A percentile compares a stretch with the other conserved stretches of the same genome.
phyloP scores from a whole-genome alignment of 768 basidiomycete genomes.

The Rhizopogon roseolus region DNA sequence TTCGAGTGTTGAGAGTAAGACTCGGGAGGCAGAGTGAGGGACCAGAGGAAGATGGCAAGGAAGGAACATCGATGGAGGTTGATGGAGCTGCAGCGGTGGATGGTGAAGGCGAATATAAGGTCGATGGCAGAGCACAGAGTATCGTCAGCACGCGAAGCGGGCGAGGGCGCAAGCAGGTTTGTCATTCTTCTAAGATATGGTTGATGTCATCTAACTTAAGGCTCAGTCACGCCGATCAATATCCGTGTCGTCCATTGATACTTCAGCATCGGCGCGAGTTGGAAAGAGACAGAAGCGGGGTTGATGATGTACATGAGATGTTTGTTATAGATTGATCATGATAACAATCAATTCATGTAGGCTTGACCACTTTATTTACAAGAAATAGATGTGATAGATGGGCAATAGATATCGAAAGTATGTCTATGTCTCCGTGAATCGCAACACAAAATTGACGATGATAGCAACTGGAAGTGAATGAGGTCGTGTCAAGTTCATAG shows the following conservation, averaged over 20 bases:
- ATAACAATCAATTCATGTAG: slow-evolving; percentile 6
- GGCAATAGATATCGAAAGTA: background rate
- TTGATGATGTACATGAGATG: slow-evolving; percentile 16
- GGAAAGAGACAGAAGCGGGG: slow-evolving; percentile 57
- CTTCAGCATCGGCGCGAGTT: slow-evolving; percentile 48
- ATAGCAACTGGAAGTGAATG: slow-evolving; percentile 57
- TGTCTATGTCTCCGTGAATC: slow-evolving; percentile 48
- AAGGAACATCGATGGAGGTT: slow-evolving; percentile 44
- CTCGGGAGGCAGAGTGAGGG: slow-evolving; percentile 47
- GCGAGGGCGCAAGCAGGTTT: slow-evolving; percentile 55
- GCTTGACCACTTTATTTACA: slow-evolving; percentile 4
- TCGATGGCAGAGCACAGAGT: slow-evolving; percentile 61
- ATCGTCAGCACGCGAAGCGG: slow-evolving; percentile 54
- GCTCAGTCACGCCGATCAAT: slow-evolving; percentile 57
- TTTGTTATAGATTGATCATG: slow-evolving; percentile 1
- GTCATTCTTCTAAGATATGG: background rate
- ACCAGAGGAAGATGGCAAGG: slow-evolving; percentile 31
- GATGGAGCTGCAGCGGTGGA: slow-evolving; percentile 30
- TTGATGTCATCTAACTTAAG: slow-evolving; percentile 1
- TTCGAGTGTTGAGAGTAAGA: slow-evolving; percentile 62
- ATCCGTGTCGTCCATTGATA: slow-evolving; percentile 75
- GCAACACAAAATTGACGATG: slow-evolving; percentile 79
- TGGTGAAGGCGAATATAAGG: slow-evolving; percentile 30
- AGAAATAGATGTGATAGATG: background rate
- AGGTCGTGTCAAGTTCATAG: background rate